Conservation (phyloP, 2,329 filamentous ascomycete species). For the Botryosphaeria agaves region DNA sequence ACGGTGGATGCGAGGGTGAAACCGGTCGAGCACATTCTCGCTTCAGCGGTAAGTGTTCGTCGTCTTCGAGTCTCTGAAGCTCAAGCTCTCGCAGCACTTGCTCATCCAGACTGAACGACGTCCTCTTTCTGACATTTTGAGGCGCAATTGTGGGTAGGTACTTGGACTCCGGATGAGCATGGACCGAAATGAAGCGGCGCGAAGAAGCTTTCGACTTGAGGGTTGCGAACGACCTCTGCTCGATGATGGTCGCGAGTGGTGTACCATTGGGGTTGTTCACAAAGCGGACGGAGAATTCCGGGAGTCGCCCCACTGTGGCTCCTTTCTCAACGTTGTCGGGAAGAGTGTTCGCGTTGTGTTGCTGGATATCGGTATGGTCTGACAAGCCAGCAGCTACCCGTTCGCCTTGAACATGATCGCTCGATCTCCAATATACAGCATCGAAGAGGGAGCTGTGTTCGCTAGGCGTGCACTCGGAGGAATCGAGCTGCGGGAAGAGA, state of each 20-base stretch:
- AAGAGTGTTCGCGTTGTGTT: too few species aligned
- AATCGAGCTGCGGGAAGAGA: conserved; percentile 2
- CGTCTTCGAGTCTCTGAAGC: conserved; percentile 2
- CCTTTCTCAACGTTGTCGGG: background rate
- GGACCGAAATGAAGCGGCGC: too few species aligned
- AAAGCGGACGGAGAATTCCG: conserved; percentile 6
- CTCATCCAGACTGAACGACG: conserved; percentile 9
- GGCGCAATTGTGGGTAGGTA: conserved; percentile 1
- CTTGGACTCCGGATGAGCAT: background rate
- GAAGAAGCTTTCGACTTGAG: conserved; percentile 17
- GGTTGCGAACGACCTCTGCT: conserved; percentile 23
- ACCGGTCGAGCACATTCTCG: conserved; percentile 1
- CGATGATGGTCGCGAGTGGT: conserved; percentile 25
- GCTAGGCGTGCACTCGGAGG: conserved; percentile 4
- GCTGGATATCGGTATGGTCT: too few species aligned
- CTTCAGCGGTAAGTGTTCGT: conserved; percentile 1
- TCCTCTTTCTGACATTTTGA: background rate
- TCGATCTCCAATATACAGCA: conserved; percentile 2
- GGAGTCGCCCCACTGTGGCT: background rate
- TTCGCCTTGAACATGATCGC: background rate
- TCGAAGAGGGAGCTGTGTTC: conserved; percentile 9
- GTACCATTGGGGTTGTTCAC: conserved; percentile 14
- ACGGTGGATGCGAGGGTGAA: conserved; percentile 8
- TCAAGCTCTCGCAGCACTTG: conserved; percentile 2
- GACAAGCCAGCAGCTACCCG: background rate